These are phyloP conservation scores for Plasmopara muralis DNA, from an alignment of 352 stramenopile genomes.

Conservation along the genomic window DNA sequence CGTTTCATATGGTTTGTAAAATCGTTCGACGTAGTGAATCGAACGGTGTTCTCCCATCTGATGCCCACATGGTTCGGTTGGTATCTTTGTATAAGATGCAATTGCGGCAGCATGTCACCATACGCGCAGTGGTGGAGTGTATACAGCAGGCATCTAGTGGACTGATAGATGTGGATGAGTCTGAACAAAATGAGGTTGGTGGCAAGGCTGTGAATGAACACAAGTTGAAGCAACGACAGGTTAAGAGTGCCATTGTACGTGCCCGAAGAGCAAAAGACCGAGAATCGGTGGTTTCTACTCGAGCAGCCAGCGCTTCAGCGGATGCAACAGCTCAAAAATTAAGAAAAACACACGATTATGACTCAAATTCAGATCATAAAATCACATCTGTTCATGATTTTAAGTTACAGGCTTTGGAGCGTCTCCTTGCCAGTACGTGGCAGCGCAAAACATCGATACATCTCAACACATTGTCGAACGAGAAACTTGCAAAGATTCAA, in stretches of 20 bases:
- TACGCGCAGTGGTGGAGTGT: slow-evolving; percentile 34
- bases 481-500: slow-evolving; percentile 35
- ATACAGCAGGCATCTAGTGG: slow-evolving; percentile 17
- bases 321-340: slow-evolving; percentile 5
- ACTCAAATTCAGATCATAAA: slow-evolving; percentile 7
- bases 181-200: neutral
- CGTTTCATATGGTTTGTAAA: slow-evolving; percentile 33
- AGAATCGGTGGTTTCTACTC: neutral
- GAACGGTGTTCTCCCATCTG: slow-evolving; percentile 33
- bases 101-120: slow-evolving; percentile 46
- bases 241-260: slow-evolving; percentile 13
- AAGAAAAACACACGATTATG: slow-evolving; percentile 8
- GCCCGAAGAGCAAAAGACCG: neutral
- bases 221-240: slow-evolving; percentile 2
- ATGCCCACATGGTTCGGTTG: slow-evolving; percentile 42
- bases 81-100: slow-evolving; percentile 59
- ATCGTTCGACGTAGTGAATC: slow-evolving; percentile 42
- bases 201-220: slow-evolving; percentile 8
- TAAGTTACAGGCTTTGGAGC: slow-evolving; percentile 54
- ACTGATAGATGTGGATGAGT: neutral
- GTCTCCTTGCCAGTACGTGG: slow-evolving; percentile 27
- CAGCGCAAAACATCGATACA: slow-evolving; percentile 11
- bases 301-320: slow-evolving; percentile 12
- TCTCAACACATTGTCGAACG: slow-evolving; percentile 20
- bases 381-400: slow-evolving; percentile 42